These are phyloP conservation scores for Nitzschia putrida DNA, from an alignment of 108 stramenopile genomes.

Conservation along the genomic window DNA sequence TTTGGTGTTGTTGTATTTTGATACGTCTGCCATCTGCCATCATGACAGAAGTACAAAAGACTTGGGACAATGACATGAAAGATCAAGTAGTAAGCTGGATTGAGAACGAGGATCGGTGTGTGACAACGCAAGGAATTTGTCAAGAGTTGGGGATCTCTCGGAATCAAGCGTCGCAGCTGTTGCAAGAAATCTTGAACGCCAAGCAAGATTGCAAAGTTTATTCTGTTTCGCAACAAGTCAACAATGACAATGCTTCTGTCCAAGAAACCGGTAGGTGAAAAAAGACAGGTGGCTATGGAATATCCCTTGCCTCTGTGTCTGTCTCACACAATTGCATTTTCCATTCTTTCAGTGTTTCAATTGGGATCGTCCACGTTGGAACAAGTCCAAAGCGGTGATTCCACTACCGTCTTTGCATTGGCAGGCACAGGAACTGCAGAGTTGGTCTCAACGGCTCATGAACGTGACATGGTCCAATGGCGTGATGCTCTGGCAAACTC, in stretches of 20 bases:
- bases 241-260: background rate
- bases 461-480: constrained; percentile 27
- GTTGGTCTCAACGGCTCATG: constrained; percentile 24
- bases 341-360: constrained; percentile 7
- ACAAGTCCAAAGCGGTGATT: background rate
- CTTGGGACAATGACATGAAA: background rate
- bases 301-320: background rate
- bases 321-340: background rate
- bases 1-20: too few relatives aligned
- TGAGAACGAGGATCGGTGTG: constrained; percentile 31
- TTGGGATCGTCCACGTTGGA: background rate
- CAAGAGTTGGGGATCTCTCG: constrained; percentile 17
- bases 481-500: constrained; percentile 12
- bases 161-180: constrained; percentile 3
- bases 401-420: constrained; percentile 4
- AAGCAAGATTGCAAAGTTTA: background rate
- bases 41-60: too few relatives aligned
- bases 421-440: constrained; percentile 10
- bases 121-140: constrained; percentile 28
- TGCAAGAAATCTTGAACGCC: constrained; percentile 11
- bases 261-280: constrained; percentile 10
- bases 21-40: too few relatives aligned
- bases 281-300: background rate
- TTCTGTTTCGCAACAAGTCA: constrained; percentile 3
- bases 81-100: constrained; percentile 30